Conservation (phyloP, 202 grass and related monocot genomes). For the Thinopyrum obtusiflorum region DNA sequence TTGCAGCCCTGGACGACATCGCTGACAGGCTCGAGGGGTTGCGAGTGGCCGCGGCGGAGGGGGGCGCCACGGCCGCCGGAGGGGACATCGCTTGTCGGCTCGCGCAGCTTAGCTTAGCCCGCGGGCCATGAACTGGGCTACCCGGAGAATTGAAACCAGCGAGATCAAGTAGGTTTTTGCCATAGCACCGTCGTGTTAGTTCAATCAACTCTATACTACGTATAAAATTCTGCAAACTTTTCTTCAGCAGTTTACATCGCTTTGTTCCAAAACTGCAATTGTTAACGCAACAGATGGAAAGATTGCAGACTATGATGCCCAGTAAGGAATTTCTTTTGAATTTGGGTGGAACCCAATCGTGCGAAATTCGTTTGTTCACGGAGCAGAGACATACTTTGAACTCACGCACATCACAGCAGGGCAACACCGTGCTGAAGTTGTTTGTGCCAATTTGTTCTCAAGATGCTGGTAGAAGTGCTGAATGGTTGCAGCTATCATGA, state of each 20-base stretch:
- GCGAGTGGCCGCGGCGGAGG: constrained; percentile 28
- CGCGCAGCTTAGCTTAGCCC: constrained; percentile 11
- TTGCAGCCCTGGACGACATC: constrained; percentile 17
- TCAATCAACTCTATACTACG: neutral
- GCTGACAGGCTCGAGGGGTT: constrained; percentile 32
- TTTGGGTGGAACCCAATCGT: neutral
- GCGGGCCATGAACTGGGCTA: neutral
- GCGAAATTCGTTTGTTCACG: neutral
- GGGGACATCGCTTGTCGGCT: constrained; percentile 11
- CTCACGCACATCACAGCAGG: neutral
- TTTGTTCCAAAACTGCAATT: neutral
- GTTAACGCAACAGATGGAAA: neutral
- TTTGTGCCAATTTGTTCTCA: neutral
- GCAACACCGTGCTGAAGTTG: neutral
- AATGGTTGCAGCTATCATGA: too few species aligned
- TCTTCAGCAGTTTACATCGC: neutral
- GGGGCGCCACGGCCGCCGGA: neutral
- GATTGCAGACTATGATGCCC: neutral
- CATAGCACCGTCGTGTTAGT: neutral
- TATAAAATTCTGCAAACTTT: neutral
- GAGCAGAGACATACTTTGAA: neutral
- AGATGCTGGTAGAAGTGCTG: neutral
- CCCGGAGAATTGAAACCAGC: too few species aligned
- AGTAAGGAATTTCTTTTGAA: neutral
- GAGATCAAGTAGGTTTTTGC: neutral